Evolutionary conservation across 2,329 filamentous ascomycete genomes (phyloP), one percentile per base, ranked within the genome.

Genomic region (Trichoderma breve): DNA sequence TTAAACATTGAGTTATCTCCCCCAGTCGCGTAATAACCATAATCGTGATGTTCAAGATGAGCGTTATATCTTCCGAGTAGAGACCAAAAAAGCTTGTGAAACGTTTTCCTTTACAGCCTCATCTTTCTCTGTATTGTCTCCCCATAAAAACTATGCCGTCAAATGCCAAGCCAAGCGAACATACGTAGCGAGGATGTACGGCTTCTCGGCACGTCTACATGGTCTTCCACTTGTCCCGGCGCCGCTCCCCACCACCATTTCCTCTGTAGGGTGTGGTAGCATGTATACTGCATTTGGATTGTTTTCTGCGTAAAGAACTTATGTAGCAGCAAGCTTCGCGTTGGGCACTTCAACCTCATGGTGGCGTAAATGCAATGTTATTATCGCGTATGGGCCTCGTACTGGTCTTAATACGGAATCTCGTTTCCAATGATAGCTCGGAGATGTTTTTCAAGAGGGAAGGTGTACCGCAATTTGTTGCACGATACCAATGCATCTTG

Each of bases 361-460:
- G 30, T 51, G 34, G 34, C 66, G 14, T 60, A 14, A n/a, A 34
- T 8, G n/a, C 63, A 21, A 36, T 66, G 28, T 26, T 55, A 66
- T 53, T n/a, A 32, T 18, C 43, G 14, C 6, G 12, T 18, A 11
- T 28, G 11, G 21, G 26, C 6, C 24, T 32, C 26, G 28, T 34
- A n/a, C 34, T 24, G 26, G 55, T 60, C 66, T 69, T 26, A 69
- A 69, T 51, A 3, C 18, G 66, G 66, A 58, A 69, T 60, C 66
- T 69, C 36, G 55, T 15, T 60, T 14, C 26, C 18, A 24, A 18
- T 15, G 28, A 14, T 12, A 14, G 36, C 24, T 61, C 66, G 66
- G 66, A 69, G 66, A 61, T 69, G 66, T 32, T 28, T 47, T 43
- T 69, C 26, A 69, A 69, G 53, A 51, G n/a, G 66, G 66, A 69